These are phyloP conservation scores for Sabuloglossum arenarium DNA, from an alignment of 495 filamentous ascomycete species.

Conservation along the genomic window DNA sequence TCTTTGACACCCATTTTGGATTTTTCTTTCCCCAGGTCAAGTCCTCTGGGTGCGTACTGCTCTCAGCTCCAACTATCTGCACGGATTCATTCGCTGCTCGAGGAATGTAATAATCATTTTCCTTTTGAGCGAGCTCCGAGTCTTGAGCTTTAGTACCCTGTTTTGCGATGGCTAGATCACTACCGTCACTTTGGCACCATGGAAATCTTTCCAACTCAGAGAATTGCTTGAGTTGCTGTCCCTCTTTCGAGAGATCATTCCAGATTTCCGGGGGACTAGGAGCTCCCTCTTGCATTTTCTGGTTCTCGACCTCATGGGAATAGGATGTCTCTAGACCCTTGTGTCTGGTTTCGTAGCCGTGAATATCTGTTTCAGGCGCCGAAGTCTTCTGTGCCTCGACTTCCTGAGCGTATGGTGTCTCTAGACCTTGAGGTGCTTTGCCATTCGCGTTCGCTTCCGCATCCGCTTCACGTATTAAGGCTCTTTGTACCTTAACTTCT, in stretches of 20 bases:
- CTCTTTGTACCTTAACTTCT: not conserved
- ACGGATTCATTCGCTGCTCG: not conserved
- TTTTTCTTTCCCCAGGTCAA: not conserved
- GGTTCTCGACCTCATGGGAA: not conserved
- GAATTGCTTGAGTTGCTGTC: not conserved
- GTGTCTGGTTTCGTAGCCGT: not conserved
- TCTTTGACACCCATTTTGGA: not conserved
- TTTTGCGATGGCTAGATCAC: not conserved
- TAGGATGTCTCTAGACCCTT: constrained; percentile 3
- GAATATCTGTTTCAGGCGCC: not conserved
- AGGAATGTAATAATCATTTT: not conserved
- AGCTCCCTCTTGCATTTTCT: not conserved
- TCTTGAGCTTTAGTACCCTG: not conserved
- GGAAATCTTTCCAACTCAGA: not conserved
- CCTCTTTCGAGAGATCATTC: not conserved
- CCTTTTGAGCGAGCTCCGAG: not conserved
- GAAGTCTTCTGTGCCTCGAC: not conserved
- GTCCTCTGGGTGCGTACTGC: not conserved
- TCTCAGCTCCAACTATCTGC: not conserved
- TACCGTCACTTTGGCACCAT: not conserved
- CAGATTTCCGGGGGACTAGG: not conserved
- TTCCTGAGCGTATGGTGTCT: not conserved
- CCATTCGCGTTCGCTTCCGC: constrained; percentile 13
- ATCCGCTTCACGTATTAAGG: not conserved
- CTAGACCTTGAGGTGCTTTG: constrained; percentile 15